These are phyloP conservation scores for Magnaporthiopsis poae DNA, from an alignment of 2,329 filamentous ascomycete genomes.

Conservation along the genomic window DNA sequence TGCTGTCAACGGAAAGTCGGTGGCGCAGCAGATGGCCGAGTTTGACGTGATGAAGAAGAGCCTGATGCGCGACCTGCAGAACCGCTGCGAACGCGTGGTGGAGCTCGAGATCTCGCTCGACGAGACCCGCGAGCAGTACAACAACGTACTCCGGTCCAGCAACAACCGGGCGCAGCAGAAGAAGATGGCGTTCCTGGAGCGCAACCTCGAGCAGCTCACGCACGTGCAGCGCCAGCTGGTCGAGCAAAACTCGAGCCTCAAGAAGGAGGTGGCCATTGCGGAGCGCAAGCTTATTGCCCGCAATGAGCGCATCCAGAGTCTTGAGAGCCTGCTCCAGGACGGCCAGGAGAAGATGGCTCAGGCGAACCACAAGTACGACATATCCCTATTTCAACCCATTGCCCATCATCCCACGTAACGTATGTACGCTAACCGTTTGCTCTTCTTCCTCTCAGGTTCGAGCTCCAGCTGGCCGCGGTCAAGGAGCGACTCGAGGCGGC, in stretches of 20 bases:
- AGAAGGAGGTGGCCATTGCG: constrained; percentile 98
- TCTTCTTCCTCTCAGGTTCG: constrained; percentile 58
- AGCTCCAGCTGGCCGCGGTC: constrained; percentile 89
- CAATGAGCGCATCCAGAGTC: constrained; percentile 90
- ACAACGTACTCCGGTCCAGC: constrained; percentile 89
- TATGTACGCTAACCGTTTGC: constrained; percentile 3
- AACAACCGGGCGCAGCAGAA: constrained; percentile 99
- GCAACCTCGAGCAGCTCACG: constrained; percentile 94
- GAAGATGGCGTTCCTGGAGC: constrained; percentile 99
- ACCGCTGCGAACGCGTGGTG: constrained; percentile 93
- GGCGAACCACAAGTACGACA: constrained; percentile 84
- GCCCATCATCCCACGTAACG: constrained; percentile 7
- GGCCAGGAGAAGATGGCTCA: constrained; percentile 97
- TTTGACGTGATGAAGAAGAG: constrained; percentile 99
- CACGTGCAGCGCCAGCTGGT: constrained; percentile 95
- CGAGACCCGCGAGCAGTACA: constrained; percentile 96
- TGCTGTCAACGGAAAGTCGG: constrained; percentile 74
- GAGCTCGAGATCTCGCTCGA: constrained; percentile 96
- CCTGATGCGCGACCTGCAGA: constrained; percentile 95
- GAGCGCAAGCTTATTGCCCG: constrained; percentile 93
- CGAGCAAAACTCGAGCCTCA: constrained; percentile 90
- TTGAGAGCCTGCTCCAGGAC: constrained; percentile 86
- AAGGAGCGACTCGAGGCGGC: constrained; percentile 95
- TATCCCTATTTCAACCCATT: constrained; percentile 8
- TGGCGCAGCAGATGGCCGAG: constrained; percentile 95